These are phyloP conservation scores for Musa balbisiana DNA, from an alignment of 202 grass and related monocot species.

Conservation along the genomic window DNA sequence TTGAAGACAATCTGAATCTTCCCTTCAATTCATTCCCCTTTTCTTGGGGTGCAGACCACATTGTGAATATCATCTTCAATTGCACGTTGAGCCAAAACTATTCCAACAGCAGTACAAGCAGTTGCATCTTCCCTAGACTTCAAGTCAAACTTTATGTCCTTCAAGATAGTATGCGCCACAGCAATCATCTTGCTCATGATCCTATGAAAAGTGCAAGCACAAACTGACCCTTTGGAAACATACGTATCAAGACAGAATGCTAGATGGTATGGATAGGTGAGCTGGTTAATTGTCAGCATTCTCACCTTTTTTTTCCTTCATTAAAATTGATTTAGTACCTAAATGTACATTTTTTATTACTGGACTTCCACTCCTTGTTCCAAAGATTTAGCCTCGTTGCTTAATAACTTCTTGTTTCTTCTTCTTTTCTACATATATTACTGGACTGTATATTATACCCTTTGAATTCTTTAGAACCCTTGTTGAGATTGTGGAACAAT, in stretches of 20 bases:
- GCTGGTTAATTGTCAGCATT: constrained; percentile 45
- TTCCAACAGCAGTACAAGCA: constrained; percentile 49
- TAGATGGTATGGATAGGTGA: constrained; percentile 48
- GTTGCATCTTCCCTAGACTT: constrained; percentile 46
- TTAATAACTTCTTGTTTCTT: constrained; percentile 26
- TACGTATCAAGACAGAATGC: constrained; percentile 65
- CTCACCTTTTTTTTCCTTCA: constrained; percentile 34
- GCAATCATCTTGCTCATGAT: constrained; percentile 52
- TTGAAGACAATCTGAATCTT: constrained; percentile 46
- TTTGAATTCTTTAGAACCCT: constrained; percentile 52
- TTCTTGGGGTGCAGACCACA: constrained; percentile 59
- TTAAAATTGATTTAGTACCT: not conserved
- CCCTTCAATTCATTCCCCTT: constrained; percentile 49
- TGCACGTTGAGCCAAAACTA: constrained; percentile 38
- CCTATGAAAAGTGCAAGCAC: constrained; percentile 58
- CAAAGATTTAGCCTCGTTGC: constrained; percentile 21
- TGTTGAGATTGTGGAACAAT: constrained; percentile 52
- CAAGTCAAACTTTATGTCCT: constrained; percentile 66
- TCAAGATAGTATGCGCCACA: constrained; percentile 56
- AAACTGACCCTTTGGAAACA: constrained; percentile 57
- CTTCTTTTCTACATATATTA: constrained; percentile 21
- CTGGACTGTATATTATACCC: constrained; percentile 37
- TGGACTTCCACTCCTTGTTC: not conserved
- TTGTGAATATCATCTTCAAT: constrained; percentile 62
- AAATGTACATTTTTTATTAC: not conserved